Evolutionary conservation across 1,284 basidiomycete genomes (phyloP), one percentile per base, ranked within the genome.

Genomic region (Pisolithus thermaeus): DNA sequence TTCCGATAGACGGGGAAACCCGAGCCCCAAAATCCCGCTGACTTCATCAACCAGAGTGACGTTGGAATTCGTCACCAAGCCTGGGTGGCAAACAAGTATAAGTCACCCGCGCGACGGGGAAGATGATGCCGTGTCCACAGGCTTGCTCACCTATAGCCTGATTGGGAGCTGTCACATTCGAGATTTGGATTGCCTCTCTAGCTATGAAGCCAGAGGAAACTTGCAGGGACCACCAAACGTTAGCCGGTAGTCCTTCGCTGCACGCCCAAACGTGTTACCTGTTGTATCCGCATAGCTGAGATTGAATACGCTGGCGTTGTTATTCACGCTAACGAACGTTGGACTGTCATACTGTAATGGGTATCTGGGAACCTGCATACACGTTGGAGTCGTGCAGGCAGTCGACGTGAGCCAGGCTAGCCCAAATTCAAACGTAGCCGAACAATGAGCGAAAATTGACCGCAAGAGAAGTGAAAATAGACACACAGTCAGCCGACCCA

Each of bases 11-110:
- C 87, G 76, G 25, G 85, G 74, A 63, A 90, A 90, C 1, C 87
- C 86, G 20, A 90, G 69, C 32, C 87, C 87, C 9, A 90, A 63
- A 39, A 90, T 65, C 4, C 87, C 87, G 56, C 85, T 90, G 11
- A 81, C 72, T 47, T 84, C 66, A 59, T 85, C 79, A 14, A 70
- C 67, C 55, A 89, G 68, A 14, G 78, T 74, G 32, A 89, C 74
- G 60, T 84, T 86, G 18, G 81, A 81, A 25, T 74, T 62, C 3
- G 78, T 81, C 45, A 84, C 74, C 51, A 89, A 58, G 20, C 80
- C 84, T 86, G n/a, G 47, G 23, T 4, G 14, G 23, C 11, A 25
- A 42, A 6, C 23, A 25, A 25, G 16, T 22, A 23, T 42, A 28
- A 38, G 18, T 23, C 40, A 11, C 25, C 20, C 32, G 14, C n/a